Evolutionary conservation across 805 yeast species (phyloP), one percentile per base, ranked within the genome.

Genomic region (Cyberlindnera bimundalis): DNA sequence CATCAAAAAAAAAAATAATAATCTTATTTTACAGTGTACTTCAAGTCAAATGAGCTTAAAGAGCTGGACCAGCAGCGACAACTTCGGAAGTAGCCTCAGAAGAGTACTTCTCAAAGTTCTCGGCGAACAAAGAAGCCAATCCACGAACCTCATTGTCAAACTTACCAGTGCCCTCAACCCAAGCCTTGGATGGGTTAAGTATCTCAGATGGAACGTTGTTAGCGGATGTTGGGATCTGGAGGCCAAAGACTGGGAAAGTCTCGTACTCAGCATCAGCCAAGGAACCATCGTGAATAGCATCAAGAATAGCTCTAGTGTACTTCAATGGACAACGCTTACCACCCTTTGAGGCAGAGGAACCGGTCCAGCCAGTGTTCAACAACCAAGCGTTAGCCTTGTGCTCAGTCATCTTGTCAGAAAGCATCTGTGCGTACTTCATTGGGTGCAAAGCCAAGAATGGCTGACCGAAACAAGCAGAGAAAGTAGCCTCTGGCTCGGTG

Each of bases 401-500:
- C 64, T 84, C 64, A 41, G 84, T 68, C 75, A 91, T 93, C 78
- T 90, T 91, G 66, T 87, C 91, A 41, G 96, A 82, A 59, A 91
- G 78, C 81, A 91, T 96, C 68, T 87, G 86, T 33, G 98, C 98
- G 68, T 91, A 91, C 67, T 82, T 84, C 90, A 91, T 91, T 66
- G 99, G 99, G 70, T 91, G 99, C 66, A 91, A 74, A 26, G 91
- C 97, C 70, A 91, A 75, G 84, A 91, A 91, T 51, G 99, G 99
- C 74, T 91, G 98, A 62, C 98, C 99, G 66, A 90, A 91, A 74
- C 99, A 91, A 40, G 99, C 96, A 47, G 96, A 86, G 79, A 91
- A 91, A 15, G 96, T 88, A 42, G 97, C 96, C 68, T 86, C 89
- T 48, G 99, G 98, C 72, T 91, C 97, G 48, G 97, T 90, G 52